Base-by-base conservation (phyloP, 176 grass and related monocot species). In the Elymus sibiricus region DNA sequence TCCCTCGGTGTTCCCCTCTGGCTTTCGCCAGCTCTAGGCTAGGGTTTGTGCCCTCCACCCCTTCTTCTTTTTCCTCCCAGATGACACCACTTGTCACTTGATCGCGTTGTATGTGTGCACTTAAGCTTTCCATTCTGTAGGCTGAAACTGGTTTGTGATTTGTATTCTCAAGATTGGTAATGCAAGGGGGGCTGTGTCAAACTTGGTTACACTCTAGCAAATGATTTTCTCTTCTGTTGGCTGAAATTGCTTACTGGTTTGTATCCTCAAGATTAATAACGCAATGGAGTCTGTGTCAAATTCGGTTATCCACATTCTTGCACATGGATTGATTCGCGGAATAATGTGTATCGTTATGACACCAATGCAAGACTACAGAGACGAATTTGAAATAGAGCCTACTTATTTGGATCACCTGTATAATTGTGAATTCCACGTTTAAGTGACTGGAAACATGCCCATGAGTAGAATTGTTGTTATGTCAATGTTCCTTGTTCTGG, bases 21-120 rank as follows among this genome's bases (percentile, higher is more conserved):
- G 40, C 19, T 67, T 89, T 49, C 87, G 79, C 46, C 79, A 88
- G n/a, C 74, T 66, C 80, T 92, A 92, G 87, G 87, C 80, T 92
- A 92, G 87, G 90, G 83, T 89, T 89, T 49, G 81, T 87, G 61
- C 16, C 13, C 49, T 58, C 53, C 7, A 58, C 47, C 34, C 14
- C 13, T 25, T 64, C 17, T 32, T 74, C 34, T 70, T n/a, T 58
- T 58, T 58, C 21, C 53, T 21, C 16, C 14, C 49, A 19, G 34
- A 38, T 75, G 32, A 84, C 28, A 84, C 70, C 37, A 1, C 19
- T 43, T 66, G 5, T 44, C 55, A 29, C 7, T 82, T 87, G 47
- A 76, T 75, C 14, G 11, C 28, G 6, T 17, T n/a, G 9, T 68
- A 22, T 46, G 26, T 79, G 14, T 28, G 65, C 27, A 14, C 11